phyloP scores from a whole-genome alignment of 352 stramenopile species.

The Globisporangium emineosum region DNA sequence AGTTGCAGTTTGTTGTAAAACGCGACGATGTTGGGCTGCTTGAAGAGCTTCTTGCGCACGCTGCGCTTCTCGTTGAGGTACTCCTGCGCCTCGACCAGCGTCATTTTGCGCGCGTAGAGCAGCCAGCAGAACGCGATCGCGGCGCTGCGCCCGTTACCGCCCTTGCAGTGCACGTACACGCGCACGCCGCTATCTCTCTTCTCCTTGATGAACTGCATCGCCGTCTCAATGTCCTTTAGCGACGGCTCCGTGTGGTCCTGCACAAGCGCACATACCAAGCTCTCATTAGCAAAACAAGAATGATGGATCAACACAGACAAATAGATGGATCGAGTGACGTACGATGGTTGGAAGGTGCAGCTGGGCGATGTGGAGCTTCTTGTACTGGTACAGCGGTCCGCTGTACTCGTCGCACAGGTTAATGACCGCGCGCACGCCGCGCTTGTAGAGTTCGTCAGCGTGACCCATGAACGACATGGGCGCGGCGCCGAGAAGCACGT shows the following conservation, averaged over 20 bases:
- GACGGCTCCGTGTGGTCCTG: slow-evolving; percentile 83
- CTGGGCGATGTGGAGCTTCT: slow-evolving; percentile 84
- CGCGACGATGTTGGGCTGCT: slow-evolving; percentile 83
- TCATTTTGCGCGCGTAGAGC: slow-evolving; percentile 66
- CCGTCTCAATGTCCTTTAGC: slow-evolving; percentile 56
- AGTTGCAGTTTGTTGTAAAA: slow-evolving; percentile 65
- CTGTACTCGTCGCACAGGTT: slow-evolving; percentile 97
- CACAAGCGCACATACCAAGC: slow-evolving; percentile 6
- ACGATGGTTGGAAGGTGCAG: slow-evolving; percentile 89
- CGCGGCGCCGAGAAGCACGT: slow-evolving; percentile 89
- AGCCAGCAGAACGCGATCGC: slow-evolving; percentile 92
- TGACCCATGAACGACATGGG: slow-evolving; percentile 89
- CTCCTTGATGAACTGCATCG: slow-evolving; percentile 88
- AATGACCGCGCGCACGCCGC: slow-evolving; percentile 88
- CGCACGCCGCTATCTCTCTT: slow-evolving; percentile 79
- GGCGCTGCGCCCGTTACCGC: slow-evolving; percentile 92
- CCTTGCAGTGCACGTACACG: slow-evolving; percentile 97
- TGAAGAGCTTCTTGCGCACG: slow-evolving; percentile 88
- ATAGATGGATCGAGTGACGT: slow-evolving; percentile 23
- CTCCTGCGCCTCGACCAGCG: slow-evolving; percentile 77
- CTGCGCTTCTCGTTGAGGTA: slow-evolving; percentile 87
- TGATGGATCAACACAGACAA: background rate
- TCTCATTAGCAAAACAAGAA: background rate
- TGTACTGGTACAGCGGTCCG: slow-evolving; percentile 87
- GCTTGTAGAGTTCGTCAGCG: slow-evolving; percentile 73